A percentile compares a stretch with the other conserved stretches of the same genome.
phyloP scores from a whole-genome alignment of 2,329 filamentous ascomycete genomes.

The Fusarium multiceps region DNA sequence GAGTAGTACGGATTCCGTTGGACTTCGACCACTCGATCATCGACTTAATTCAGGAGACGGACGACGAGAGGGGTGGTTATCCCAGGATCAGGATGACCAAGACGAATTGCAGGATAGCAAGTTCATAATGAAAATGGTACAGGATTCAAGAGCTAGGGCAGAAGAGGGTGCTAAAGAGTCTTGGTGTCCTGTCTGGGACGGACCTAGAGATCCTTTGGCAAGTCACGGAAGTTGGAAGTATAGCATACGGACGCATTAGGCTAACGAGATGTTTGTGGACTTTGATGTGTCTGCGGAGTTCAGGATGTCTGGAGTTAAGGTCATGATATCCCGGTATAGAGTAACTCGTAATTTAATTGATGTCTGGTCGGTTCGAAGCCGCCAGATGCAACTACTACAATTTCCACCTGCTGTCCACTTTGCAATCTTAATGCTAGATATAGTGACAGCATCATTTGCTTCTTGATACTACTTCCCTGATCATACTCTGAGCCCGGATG shows the following conservation, averaged over 20 bases:
- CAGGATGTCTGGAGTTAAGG: neutral
- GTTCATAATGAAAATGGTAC: constrained; percentile 40
- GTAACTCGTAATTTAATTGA: neutral
- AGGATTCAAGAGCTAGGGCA: constrained; percentile 27
- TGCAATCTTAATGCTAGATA: neutral
- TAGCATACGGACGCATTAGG: constrained; percentile 21
- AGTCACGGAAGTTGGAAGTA: constrained; percentile 31
- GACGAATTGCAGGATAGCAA: constrained; percentile 13
- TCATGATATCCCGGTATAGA: neutral
- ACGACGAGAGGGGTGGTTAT: constrained; percentile 33
- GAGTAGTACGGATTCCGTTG: constrained; percentile 6
- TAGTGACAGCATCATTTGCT: neutral
- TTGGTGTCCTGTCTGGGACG: constrained; percentile 42
- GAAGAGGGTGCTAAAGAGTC: constrained; percentile 34
- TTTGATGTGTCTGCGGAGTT: neutral
- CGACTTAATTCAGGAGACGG: constrained; percentile 33
- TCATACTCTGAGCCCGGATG: neutral
- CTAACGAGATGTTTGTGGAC: neutral
- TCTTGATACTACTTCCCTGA: neutral
- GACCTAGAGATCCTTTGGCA: constrained; percentile 32
- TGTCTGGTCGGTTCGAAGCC: neutral
- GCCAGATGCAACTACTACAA: neutral
- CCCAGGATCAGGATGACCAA: neutral
- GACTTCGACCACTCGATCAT: constrained; percentile 18
- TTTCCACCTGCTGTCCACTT: neutral